phyloP scores from a whole-genome alignment of 2,329 filamentous ascomycete genomes.

The Trichoderma koningiopsis region DNA sequence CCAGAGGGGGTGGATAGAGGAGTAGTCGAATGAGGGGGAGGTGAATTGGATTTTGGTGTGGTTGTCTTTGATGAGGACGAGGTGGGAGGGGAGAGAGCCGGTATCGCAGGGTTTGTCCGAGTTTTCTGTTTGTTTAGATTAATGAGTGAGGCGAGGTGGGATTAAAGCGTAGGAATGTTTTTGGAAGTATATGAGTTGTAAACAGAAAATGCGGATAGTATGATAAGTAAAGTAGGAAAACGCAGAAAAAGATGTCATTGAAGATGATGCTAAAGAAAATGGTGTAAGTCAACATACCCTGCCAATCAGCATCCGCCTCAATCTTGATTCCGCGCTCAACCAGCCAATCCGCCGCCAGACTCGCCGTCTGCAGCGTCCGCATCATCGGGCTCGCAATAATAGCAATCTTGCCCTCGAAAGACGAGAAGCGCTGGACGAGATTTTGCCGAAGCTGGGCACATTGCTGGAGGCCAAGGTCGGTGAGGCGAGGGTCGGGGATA shows the following conservation, averaged over 20 bases:
- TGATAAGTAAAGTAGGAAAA: too few relatives aligned
- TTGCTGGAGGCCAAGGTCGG: constrained; percentile 52
- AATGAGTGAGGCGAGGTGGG: too few relatives aligned
- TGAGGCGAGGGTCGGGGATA: constrained; percentile 55
- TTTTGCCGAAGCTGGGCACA: constrained; percentile 48
- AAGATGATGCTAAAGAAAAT: background rate
- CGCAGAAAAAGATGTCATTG: too few relatives aligned
- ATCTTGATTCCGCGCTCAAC: constrained; percentile 56
- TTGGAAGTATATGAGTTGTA: too few relatives aligned
- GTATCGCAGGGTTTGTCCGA: constrained; percentile 63
- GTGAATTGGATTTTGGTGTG: constrained; percentile 51
- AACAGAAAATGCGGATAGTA: too few relatives aligned
- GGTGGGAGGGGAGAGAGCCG: constrained; percentile 50
- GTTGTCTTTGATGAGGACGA: constrained; percentile 34
- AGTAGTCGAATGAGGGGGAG: constrained; percentile 52
- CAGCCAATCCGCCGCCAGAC: constrained; percentile 60
- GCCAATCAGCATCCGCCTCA: constrained; percentile 63
- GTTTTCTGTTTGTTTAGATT: constrained; percentile 46
- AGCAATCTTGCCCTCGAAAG: constrained; percentile 39
- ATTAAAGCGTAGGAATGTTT: too few relatives aligned
- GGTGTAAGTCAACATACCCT: constrained; percentile 48
- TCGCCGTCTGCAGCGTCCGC: constrained; percentile 66
- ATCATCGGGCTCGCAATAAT: constrained; percentile 67
- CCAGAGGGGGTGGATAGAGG: constrained; percentile 58
- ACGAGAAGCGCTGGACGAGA: constrained; percentile 44